Evolutionary conservation across 495 filamentous ascomycete genomes (phyloP).

Genomic region (Aspergillus indologenus): DNA sequence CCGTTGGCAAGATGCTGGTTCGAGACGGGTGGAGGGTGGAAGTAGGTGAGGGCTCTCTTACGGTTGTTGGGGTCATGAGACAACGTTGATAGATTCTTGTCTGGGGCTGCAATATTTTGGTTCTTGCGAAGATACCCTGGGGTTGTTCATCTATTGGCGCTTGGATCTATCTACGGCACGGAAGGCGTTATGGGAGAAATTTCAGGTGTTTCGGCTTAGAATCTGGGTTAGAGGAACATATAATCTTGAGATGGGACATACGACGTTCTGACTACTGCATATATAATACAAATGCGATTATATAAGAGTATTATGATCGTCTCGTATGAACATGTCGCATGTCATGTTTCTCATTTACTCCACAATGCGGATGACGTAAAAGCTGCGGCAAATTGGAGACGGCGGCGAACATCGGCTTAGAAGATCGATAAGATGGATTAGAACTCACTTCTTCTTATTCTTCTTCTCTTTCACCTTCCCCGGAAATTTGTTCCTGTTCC

Average conservation of each 20-base stretch:
- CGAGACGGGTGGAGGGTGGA: slow-evolving; percentile 82
- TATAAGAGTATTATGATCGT: no score
- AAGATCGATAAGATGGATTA: neutral
- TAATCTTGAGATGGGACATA: neutral
- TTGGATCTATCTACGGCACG: neutral
- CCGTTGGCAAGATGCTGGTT: slow-evolving; percentile 72
- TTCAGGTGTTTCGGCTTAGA: neutral
- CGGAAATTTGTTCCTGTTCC: no score
- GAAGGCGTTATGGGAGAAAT: neutral
- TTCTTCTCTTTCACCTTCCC: neutral
- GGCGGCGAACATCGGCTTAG: neutral
- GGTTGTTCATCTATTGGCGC: neutral
- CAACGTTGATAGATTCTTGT: slow-evolving; percentile 13
- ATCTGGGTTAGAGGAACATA: neutral
- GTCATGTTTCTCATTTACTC: neutral
- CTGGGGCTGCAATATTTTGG: neutral
- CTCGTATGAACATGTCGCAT: neutral
- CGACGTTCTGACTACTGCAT: neutral
- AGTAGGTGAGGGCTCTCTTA: slow-evolving; percentile 60
- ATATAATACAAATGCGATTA: no score
- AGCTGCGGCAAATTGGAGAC: slow-evolving; percentile 8
- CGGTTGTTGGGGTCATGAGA: slow-evolving; percentile 56
- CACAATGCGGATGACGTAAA: slow-evolving; percentile 10
- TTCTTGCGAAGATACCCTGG: neutral
- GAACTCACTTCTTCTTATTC: neutral